A percentile compares a stretch with the other conserved stretches of the same genome.
These are phyloP conservation scores for Sonneratia caseolaris DNA, from an alignment of 345 rosid species.

Conservation along the genomic window DNA sequence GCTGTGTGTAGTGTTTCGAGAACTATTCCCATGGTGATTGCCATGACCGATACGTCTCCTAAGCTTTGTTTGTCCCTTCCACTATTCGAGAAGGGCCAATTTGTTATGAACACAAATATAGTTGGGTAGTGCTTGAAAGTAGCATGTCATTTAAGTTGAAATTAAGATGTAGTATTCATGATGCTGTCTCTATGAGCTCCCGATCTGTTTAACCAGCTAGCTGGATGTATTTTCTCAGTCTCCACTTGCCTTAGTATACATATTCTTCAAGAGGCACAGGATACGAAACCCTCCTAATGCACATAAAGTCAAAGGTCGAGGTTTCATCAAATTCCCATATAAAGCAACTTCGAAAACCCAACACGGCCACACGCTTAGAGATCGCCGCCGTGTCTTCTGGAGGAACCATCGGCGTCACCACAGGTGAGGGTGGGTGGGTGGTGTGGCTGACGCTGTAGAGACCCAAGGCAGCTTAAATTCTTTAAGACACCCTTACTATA, in stretches of 20 bases:
- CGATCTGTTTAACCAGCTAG: background rate
- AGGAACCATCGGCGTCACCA: constrained; percentile 4
- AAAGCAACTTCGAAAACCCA: constrained; percentile 4
- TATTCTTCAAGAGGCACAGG: background rate
- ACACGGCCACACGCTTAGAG: constrained; percentile 4
- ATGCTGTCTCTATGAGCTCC: background rate
- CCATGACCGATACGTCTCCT: background rate
- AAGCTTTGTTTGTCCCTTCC: no score
- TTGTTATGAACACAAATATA: no score
- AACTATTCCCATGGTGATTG: constrained; percentile 1
- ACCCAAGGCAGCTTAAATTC: background rate
- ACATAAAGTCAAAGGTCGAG: constrained; percentile 7
- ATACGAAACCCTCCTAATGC: background rate
- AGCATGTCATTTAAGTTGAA: background rate
- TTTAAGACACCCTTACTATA: background rate
- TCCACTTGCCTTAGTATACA: background rate
- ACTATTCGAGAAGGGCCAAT: no score
- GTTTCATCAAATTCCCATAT: constrained; percentile 4
- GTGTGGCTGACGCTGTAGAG: background rate
- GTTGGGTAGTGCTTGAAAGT: background rate
- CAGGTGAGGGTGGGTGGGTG: background rate
- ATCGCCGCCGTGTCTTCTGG: constrained; percentile 4
- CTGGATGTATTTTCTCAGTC: background rate
- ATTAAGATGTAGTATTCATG: background rate
- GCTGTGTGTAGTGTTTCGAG: no score